phyloP scores from a whole-genome alignment of 2,329 filamentous ascomycete species.

The Colletotrichum sp. region DNA sequence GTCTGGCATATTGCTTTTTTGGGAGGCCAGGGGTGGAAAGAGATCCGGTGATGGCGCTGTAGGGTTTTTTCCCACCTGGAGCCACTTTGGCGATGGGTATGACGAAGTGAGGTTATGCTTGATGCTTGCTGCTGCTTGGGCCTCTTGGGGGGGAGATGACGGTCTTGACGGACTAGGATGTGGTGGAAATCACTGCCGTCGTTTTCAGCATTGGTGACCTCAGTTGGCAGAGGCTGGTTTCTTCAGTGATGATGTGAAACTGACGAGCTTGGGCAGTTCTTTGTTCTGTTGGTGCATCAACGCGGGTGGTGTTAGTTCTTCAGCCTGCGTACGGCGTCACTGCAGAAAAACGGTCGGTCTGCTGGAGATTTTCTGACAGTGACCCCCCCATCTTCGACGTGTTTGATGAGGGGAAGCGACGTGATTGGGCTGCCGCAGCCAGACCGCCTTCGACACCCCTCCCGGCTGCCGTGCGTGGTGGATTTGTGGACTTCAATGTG shows the following conservation, averaged over 20 bases:
- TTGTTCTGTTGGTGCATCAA: slow-evolving; percentile 6
- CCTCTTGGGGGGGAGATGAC: background rate
- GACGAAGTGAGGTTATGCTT: background rate
- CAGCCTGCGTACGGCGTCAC: background rate
- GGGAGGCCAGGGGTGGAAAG: background rate
- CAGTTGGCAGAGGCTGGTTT: background rate
- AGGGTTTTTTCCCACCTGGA: background rate
- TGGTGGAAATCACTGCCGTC: background rate
- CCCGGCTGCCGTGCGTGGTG: background rate
- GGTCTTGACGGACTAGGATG: background rate
- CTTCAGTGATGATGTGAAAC: background rate
- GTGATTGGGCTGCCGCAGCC: slow-evolving; percentile 7
- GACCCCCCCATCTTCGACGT: background rate
- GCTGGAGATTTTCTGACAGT: background rate
- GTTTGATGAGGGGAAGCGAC: background rate
- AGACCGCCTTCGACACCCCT: slow-evolving; percentile 16
- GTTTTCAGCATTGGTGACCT: background rate
- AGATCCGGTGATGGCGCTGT: background rate
- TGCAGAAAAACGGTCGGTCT: background rate
- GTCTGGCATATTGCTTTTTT: background rate
- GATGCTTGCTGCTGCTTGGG: background rate
- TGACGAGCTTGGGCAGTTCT: background rate
- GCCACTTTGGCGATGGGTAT: background rate
- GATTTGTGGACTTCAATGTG: slow-evolving; percentile 12
- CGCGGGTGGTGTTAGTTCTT: background rate